Conservation (phyloP, 345 rosid species). For the Turnera subulata region DNA sequence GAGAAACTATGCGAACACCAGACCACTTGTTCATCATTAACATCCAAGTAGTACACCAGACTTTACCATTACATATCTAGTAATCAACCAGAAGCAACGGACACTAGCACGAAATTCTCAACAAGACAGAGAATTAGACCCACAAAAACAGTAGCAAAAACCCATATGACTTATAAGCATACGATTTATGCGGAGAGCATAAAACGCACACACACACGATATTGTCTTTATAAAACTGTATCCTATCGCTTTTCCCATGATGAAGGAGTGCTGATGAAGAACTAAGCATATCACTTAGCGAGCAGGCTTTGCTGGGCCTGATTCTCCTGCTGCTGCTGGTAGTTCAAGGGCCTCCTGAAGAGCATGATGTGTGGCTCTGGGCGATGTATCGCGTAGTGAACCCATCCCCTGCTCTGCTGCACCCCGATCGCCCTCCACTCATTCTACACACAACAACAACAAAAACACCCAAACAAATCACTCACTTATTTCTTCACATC, state of each 20-base stretch:
- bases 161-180: not conserved
- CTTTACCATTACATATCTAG: not conserved
- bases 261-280: not conserved
- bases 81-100: not conserved
- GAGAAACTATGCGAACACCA: no score
- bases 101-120: constrained; percentile 13
- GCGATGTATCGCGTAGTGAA: constrained; percentile 86
- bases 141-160: not conserved
- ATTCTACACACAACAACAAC: constrained; percentile 32
- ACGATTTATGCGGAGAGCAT: no score
- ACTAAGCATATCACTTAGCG: constrained; percentile 37
- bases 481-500: not conserved
- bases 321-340: constrained; percentile 86
- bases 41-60: not conserved
- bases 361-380: constrained; percentile 99
- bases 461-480: not conserved
- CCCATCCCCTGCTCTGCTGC: constrained; percentile 99
- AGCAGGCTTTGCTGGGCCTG: constrained; percentile 47
- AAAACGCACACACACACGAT: no score
- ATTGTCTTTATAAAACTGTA: no score
- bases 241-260: not conserved
- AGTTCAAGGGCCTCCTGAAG: constrained; percentile 83
- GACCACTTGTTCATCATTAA: not conserved
- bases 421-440: constrained; percentile 98
- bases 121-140: constrained; percentile 14